phyloP scores from a whole-genome alignment of 352 stramenopile genomes.

The Aphanomyces stellatus region DNA sequence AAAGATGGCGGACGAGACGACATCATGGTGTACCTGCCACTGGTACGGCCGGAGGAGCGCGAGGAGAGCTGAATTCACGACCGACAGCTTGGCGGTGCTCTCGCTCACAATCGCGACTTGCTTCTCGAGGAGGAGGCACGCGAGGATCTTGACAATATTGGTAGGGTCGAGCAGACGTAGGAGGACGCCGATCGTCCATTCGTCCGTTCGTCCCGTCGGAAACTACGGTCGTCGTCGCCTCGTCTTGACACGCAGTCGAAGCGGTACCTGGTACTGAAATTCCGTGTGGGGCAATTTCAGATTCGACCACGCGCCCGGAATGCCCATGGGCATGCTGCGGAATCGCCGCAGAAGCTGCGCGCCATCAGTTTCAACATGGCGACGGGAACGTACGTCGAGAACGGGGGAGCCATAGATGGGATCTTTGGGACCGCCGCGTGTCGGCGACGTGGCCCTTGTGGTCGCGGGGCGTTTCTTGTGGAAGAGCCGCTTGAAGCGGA shows the following conservation, averaged over 20 bases:
- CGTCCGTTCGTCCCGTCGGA: constrained; percentile 54
- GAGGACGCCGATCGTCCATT: constrained; percentile 61
- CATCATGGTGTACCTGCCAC: constrained; percentile 39
- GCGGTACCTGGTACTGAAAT: constrained; percentile 59
- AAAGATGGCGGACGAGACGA: background rate
- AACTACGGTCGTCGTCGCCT: constrained; percentile 24
- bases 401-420: constrained; percentile 1
- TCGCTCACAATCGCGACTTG: constrained; percentile 73
- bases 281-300: constrained; percentile 47
- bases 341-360: constrained; percentile 56
- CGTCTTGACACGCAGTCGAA: background rate
- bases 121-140: constrained; percentile 65
- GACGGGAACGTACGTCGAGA: constrained; percentile 7
- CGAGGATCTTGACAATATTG: constrained; percentile 62
- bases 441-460: background rate
- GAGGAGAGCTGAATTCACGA: constrained; percentile 56
- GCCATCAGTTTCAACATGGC: too few species aligned
- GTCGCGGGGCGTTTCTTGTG: background rate
- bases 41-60: constrained; percentile 70
- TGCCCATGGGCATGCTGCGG: constrained; percentile 50
- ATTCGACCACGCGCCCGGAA: constrained; percentile 54
- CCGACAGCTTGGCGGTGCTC: constrained; percentile 51
- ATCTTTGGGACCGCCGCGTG: too few species aligned
- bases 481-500: constrained; percentile 44
- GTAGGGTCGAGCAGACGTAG: constrained; percentile 45